phyloP scores from a whole-genome alignment of 805 yeast species.

The Middelhovenomyces tepae region DNA sequence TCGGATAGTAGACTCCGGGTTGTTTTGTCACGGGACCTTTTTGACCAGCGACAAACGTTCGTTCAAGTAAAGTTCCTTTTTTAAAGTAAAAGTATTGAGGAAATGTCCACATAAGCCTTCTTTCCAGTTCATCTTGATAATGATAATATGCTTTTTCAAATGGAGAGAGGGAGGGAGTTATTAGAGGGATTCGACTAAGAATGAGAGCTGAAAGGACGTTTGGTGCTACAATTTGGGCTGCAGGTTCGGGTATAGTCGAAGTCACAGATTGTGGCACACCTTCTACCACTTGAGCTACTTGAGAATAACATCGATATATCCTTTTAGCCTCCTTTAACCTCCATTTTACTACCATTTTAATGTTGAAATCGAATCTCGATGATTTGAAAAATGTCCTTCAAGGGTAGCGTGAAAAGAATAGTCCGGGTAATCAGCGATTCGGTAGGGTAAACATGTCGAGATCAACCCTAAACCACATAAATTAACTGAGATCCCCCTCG shows the following conservation, averaged over 20 bases:
- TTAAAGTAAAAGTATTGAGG: conserved; percentile 89
- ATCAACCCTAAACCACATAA: too few species aligned
- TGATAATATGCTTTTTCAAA: conserved; percentile 70
- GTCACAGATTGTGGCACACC: conserved; percentile 1
- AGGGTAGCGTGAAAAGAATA: too few species aligned
- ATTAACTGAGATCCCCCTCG: too few species aligned
- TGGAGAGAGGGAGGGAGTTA: conserved; percentile 64
- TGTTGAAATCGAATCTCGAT: too few species aligned
- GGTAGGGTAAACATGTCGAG: too few species aligned
- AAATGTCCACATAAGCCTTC: conserved; percentile 94
- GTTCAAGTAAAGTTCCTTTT: conserved; percentile 82
- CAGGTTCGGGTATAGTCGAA: conserved; percentile 1
- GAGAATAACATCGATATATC: conserved; percentile 1
- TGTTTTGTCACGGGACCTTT: conserved; percentile 63
- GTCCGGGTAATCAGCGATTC: too few species aligned
- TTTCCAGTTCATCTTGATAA: conserved; percentile 80
- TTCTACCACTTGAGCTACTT: neutral
- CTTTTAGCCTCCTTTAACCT: too few species aligned
- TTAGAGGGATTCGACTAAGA: conserved; percentile 73
- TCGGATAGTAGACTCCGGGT: conserved; percentile 69
- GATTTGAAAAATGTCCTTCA: too few species aligned
- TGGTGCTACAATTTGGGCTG: conserved; percentile 3
- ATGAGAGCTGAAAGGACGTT: conserved; percentile 36
- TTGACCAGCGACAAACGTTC: conserved; percentile 67
- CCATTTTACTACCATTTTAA: too few species aligned